Conservation (phyloP, 2,329 filamentous ascomycete species). For the Pleoardoris graminearum region DNA sequence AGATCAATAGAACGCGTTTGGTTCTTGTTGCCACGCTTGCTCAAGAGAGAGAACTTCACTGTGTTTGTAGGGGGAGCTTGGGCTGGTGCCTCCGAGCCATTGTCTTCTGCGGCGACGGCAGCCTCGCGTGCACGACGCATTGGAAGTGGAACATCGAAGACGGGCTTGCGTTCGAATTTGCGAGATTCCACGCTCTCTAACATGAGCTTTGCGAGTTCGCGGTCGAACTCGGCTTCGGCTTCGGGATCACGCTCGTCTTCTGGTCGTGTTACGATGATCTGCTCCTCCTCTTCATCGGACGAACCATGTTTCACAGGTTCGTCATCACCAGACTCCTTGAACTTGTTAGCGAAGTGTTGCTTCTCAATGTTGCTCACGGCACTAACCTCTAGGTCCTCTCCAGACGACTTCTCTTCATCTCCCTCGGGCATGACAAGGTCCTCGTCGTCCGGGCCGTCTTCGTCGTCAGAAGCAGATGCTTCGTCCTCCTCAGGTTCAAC, state of each 20-base stretch:
- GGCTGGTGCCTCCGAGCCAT: constrained; percentile 45
- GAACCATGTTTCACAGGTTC: constrained; percentile 56
- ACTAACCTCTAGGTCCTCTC: constrained; percentile 59
- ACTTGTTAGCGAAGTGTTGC: constrained; percentile 2
- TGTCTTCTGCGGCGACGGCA: constrained; percentile 46
- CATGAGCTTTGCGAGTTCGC: constrained; percentile 98
- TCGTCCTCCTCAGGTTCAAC: constrained; percentile 72
- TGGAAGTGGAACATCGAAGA: constrained; percentile 96
- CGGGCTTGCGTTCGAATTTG: constrained; percentile 91
- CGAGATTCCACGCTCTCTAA: constrained; percentile 92
- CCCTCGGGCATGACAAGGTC: constrained; percentile 52
- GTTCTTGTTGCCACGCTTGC: constrained; percentile 93
- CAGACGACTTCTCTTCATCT: constrained; percentile 56
- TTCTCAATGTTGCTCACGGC: background rate
- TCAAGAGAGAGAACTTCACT: constrained; percentile 97
- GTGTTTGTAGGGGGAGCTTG: constrained; percentile 54
- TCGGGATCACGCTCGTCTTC: constrained; percentile 91
- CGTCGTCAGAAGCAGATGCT: constrained; percentile 77
- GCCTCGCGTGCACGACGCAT: constrained; percentile 73
- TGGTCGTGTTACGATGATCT: constrained; percentile 87
- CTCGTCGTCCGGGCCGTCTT: constrained; percentile 54
- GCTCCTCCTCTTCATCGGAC: constrained; percentile 78
- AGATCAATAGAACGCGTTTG: constrained; percentile 93
- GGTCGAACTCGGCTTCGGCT: constrained; percentile 94
- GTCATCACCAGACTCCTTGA: constrained; percentile 50